Conservation (phyloP, 2,329 filamentous ascomycete genomes). For the Cordyceps farinosa region DNA sequence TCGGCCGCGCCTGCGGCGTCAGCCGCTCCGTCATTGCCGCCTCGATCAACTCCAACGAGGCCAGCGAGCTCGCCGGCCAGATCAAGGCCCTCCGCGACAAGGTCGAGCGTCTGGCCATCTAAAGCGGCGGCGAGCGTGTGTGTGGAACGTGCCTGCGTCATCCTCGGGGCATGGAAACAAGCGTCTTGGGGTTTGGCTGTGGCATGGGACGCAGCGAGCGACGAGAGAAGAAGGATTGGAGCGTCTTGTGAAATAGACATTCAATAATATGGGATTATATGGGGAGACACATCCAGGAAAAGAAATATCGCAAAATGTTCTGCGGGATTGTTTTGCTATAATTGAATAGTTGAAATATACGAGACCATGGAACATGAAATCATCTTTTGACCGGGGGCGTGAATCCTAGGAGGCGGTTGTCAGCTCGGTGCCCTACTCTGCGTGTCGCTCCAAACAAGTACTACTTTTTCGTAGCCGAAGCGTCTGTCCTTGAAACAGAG, state of each 20-base stretch:
- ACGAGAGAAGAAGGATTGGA: not conserved
- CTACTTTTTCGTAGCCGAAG: too few relatives aligned
- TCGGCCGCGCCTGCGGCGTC: conserved; percentile 88
- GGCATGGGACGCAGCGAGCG: not conserved
- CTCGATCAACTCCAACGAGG: conserved; percentile 89
- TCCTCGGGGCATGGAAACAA: not conserved
- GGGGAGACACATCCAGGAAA: not conserved
- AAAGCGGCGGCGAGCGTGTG: conserved; percentile 32
- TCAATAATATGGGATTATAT: not conserved
- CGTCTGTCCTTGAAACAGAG: too few relatives aligned
- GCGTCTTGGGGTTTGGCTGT: not conserved
- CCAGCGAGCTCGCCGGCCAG: conserved; percentile 79
- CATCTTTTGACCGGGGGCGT: not conserved
- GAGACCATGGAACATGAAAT: not conserved
- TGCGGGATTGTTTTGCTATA: not conserved
- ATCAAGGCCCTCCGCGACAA: conserved; percentile 90
- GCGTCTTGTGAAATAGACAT: conserved; percentile 13
- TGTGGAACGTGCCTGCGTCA: too few relatives aligned
- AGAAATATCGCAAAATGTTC: conserved; percentile 1
- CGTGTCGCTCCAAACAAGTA: too few relatives aligned
- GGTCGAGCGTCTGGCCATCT: conserved; percentile 94
- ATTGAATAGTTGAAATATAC: conserved; percentile 7
- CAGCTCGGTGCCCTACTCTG: too few relatives aligned
- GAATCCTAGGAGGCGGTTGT: not conserved
- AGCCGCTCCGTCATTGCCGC: conserved; percentile 81